These are phyloP conservation scores for Acanthamoeba royreba DNA, from an alignment of 208 protist species.

Conservation along the genomic window DNA sequence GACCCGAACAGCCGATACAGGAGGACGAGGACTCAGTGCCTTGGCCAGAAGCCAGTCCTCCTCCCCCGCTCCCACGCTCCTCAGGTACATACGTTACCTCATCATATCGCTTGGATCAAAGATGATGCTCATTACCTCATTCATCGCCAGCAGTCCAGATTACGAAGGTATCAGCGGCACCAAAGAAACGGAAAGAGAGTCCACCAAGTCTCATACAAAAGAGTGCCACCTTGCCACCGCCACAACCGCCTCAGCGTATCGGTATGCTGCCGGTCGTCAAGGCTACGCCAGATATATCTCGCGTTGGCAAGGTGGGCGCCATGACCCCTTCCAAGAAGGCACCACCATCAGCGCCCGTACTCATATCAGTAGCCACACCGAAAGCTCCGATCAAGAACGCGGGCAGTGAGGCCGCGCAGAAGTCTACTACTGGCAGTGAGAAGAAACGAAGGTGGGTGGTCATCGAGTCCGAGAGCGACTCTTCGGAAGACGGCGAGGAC, in stretches of 20 bases:
- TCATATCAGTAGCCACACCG: background rate
- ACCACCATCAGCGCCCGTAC: background rate
- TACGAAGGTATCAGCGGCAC: too few relatives aligned
- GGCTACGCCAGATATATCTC: background rate
- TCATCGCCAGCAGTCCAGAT: too few relatives aligned
- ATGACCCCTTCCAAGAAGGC: too few relatives aligned
- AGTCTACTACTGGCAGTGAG: background rate
- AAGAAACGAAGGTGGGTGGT: background rate
- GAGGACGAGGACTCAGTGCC: too few relatives aligned
- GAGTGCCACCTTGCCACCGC: too few relatives aligned
- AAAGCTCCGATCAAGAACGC: background rate
- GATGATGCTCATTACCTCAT: too few relatives aligned
- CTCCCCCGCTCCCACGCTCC: too few relatives aligned
- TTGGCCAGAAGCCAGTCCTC: too few relatives aligned
- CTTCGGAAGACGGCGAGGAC: background rate
- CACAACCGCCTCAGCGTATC: background rate
- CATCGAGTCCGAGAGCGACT: background rate
- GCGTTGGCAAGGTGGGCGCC: background rate
- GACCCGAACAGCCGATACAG: too few relatives aligned
- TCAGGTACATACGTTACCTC: too few relatives aligned
- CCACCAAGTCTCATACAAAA: too few relatives aligned
- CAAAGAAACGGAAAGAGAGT: background rate
- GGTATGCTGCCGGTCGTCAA: background rate
- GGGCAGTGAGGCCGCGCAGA: background rate
- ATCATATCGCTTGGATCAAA: too few relatives aligned